Evolutionary conservation across 768 basidiomycete species (phyloP), one percentile per base, ranked within the genome.

Genomic region (Pleurotus cornucopiae): DNA sequence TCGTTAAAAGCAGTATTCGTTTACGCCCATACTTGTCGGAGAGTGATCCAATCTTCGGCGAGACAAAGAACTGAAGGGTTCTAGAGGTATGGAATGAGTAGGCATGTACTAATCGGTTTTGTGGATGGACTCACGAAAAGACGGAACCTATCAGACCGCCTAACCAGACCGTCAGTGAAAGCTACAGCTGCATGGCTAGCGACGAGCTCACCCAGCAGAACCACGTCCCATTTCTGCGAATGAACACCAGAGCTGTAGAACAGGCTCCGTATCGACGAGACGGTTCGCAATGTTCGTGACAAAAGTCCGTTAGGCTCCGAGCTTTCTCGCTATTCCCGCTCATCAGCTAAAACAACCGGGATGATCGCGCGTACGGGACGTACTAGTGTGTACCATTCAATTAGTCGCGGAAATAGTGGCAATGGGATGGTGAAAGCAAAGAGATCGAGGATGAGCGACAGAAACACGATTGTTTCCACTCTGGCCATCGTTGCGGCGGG

Each of bases 361-460:
- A 34, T 34, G 11, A 34, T 34, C 30, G 30, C 30, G 30, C 30
- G 11, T 34, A 34, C 30, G 30, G 30, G 41, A 69, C 82, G 63
- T 61, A 88, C 90, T 66, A 83, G 69, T 1, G 85, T 86, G 67
- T 94, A 95, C 89, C 89, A 94, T 72, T 95, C 88, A 43, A 97
- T 94, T 49, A 98, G 77, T n/a, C 95, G 84, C n/a, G 96, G 96
- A 70, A 98, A 98, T 26, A 98, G 82, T 18, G 96, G 96, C n/a
- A 98, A 78, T 7, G 94, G 94, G 46, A 96, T 90, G 20, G 93
- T 97, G 71, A 95, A 96, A 11, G 93, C 91, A 79, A 78, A 74
- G 20, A 99, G 82, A 70, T 99, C 96, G 41, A 98, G 79, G 21
- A 99, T 79, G 26, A 99, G 76, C 2, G 94, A 94, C 52, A 93